Evolutionary conservation across 495 filamentous ascomycete species (phyloP).

Genomic region (Podospora fimiseda): DNA sequence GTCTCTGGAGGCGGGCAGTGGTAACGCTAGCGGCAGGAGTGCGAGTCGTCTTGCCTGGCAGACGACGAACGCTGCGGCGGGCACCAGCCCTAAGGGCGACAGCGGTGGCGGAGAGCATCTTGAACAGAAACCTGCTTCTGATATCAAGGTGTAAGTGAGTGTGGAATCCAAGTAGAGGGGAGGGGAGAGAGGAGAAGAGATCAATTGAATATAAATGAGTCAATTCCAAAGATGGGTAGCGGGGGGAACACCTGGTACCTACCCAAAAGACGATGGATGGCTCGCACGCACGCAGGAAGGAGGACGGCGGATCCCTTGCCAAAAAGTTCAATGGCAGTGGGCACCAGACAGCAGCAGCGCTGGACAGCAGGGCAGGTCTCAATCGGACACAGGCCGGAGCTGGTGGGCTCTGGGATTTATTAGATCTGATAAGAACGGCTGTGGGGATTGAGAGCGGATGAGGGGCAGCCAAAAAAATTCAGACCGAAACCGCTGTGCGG

Average conservation of each 20-base stretch:
- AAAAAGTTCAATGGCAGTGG: slow-evolving; percentile 18
- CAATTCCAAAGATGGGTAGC: slow-evolving; percentile 18
- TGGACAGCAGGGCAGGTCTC: slow-evolving; percentile 4
- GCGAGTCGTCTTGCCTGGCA: slow-evolving; percentile 24
- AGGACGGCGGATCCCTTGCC: slow-evolving; percentile 18
- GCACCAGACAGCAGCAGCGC: no score
- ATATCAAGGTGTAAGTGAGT: not conserved
- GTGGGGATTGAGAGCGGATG: slow-evolving; percentile 19
- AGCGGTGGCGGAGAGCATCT: slow-evolving; percentile 32
- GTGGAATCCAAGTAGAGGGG: no score
- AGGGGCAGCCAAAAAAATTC: slow-evolving; percentile 30
- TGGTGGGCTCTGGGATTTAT: slow-evolving; percentile 11
- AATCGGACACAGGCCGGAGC: slow-evolving; percentile 15
- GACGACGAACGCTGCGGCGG: slow-evolving; percentile 35
- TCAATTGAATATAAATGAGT: slow-evolving; percentile 13
- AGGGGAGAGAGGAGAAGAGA: not conserved
- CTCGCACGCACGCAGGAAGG: not conserved
- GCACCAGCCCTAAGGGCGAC: slow-evolving; percentile 39
- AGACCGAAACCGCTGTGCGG: slow-evolving; percentile 31
- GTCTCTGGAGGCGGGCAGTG: slow-evolving; percentile 16
- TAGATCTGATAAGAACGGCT: slow-evolving; percentile 15
- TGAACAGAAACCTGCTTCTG: slow-evolving; percentile 3
- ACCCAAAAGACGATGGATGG: slow-evolving; percentile 2
- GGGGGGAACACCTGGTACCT: slow-evolving; percentile 22
- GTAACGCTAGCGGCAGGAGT: slow-evolving; percentile 21